Conservation (phyloP, 192 early-diverging fungal genomes). For the Coemansia sp. region DNA sequence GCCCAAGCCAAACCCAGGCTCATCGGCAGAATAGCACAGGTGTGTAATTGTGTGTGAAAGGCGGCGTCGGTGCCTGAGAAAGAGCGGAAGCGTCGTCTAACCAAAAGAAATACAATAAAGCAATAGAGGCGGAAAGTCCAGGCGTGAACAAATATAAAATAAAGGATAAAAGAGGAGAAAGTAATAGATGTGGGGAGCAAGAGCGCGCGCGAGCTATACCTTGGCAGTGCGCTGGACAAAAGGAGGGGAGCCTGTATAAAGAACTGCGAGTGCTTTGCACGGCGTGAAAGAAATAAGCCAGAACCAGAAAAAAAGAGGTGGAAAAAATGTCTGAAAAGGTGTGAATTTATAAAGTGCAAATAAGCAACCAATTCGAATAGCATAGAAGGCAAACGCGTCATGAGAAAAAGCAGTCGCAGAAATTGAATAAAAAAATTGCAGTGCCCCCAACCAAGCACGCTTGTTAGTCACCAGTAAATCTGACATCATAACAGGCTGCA, state of each 20-base stretch:
- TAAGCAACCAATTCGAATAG: neutral
- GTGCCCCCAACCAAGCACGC: neutral
- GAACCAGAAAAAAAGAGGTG: neutral
- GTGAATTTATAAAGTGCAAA: neutral
- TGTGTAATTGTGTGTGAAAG: constrained; percentile 4
- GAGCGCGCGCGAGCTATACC: neutral
- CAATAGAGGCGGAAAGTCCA: neutral
- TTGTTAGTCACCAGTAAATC: neutral
- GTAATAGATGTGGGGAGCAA: neutral
- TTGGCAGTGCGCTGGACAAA: constrained; percentile 1
- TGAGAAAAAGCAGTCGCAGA: constrained; percentile 3
- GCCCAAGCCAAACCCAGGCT: constrained; percentile 14
- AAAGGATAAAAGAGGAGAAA: neutral
- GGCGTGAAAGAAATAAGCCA: neutral
- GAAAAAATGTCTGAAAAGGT: neutral
- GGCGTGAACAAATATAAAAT: constrained; percentile 2
- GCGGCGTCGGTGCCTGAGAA: neutral
- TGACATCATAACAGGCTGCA: too few relatives aligned
- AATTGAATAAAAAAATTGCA: neutral
- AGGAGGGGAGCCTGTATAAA: neutral
- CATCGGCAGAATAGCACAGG: constrained; percentile 10
- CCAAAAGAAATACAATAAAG: neutral
- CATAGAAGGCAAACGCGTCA: neutral
- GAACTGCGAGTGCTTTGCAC: neutral
- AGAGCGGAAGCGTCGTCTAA: neutral